Percentiles rank a stretch among this genome's conserved stretches.
Evolutionary conservation across 331 rosid species (phyloP).

Genomic region (Quercus phellos): DNA sequence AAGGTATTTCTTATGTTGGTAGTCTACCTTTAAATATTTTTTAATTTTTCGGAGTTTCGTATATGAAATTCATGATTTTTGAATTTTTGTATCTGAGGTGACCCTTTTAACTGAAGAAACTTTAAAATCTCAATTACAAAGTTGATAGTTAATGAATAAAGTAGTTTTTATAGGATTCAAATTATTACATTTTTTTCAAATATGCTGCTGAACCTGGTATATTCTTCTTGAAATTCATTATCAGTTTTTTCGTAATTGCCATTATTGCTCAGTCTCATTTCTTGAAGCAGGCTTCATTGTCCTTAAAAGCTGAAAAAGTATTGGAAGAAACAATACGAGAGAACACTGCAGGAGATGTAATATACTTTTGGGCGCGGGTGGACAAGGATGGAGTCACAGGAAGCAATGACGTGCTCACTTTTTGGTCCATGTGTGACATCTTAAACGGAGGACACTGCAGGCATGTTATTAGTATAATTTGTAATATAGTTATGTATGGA

Average conservation of each 20-base stretch:
- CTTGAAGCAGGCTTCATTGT: slow-evolving; percentile 61
- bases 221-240: not conserved
- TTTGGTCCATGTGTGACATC: slow-evolving; percentile 92
- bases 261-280: slow-evolving; percentile 22
- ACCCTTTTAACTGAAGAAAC: not conserved
- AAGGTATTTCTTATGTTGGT: slow-evolving; percentile 59
- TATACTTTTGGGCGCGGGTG: slow-evolving; percentile 81
- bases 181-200: not conserved
- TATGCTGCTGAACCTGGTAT: not conserved
- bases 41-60: not conserved
- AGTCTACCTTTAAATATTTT: slow-evolving; percentile 13
- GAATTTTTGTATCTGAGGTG: not conserved
- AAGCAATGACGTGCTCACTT: slow-evolving; percentile 54
- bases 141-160: not conserved
- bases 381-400: slow-evolving; percentile 44
- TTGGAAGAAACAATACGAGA: slow-evolving; percentile 64
- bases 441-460: slow-evolving; percentile 87
- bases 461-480: slow-evolving; percentile 28
- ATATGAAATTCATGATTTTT: slow-evolving; percentile 8
- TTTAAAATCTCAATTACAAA: not conserved
- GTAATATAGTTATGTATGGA: not conserved
- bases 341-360: slow-evolving; percentile 56
- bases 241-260: not conserved
- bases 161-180: not conserved
- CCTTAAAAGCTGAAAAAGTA: slow-evolving; percentile 52